Base-by-base conservation (phyloP, 371 early-diverging fungal genomes). In the Haplosporangium sp. region DNA sequence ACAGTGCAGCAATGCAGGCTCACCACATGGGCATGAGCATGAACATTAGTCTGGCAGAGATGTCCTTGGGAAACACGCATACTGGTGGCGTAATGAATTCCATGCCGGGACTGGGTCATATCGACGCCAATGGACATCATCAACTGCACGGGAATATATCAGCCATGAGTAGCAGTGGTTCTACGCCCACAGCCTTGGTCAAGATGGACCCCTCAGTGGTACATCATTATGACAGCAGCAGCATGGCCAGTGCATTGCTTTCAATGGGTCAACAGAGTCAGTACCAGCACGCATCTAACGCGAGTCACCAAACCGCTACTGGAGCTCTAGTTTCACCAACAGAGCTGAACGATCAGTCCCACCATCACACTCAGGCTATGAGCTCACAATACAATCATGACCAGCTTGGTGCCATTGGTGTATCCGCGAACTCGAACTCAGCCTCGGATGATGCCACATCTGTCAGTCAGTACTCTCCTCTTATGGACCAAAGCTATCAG, bases 1-100 rank as follows among this genome's bases (percentile, higher is more conserved):
- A 66, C 40, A 59, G 60, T 23, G 71, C 57, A 29, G 62, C 60
- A 42, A 64, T 71, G 61, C 64, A 71, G 6, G 71, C 73, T 12
- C 74, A 74, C 18, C 68, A 68, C n/a, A 64, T 74, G 56, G 60
- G 52, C 47, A 68, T 74, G 54, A 68, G 55, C 46, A 38, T 74
- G 64, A n/a, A n/a, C n/a, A n/a, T n/a, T n/a, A 62, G 57, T 11
- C 21, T 74, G 37, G 63, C 74, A 5, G 68, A 74, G 29, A 51
- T 74, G 57, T 51, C 74, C 18, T 62, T 74, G 37, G 68, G 60
- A 20, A 59, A 67, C 38, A 62, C 37, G 58, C 68, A 68, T 51
- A 66, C 47, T 46, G 45, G 52, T 57, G n/a, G 52, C 23, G 21
- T 57, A 43, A 21, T 52, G 42, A 53, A 29, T n/a, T 37, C 46